Evolutionary conservation across 805 yeast genomes (phyloP).

Genomic region (Barnettozyma californica): DNA sequence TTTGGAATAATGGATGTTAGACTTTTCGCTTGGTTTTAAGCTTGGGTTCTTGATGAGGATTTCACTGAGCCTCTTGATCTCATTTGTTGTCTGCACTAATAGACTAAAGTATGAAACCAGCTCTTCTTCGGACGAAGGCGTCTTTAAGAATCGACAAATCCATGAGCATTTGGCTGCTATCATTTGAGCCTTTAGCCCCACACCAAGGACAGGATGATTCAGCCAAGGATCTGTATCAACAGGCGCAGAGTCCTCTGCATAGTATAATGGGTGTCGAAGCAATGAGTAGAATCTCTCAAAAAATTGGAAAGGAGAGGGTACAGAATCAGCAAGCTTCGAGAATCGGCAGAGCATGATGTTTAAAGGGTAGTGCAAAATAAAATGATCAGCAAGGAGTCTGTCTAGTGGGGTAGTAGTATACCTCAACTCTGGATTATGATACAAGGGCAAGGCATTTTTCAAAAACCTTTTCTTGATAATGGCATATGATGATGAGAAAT

Average conservation of each 20-base stretch:
- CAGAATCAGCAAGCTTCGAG: constrained; percentile 15
- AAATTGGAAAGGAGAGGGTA: constrained; percentile 24
- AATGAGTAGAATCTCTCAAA: constrained; percentile 16
- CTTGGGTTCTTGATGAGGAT: not conserved
- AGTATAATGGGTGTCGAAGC: constrained; percentile 10
- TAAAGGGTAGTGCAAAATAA: constrained; percentile 21
- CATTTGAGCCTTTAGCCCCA: constrained; percentile 16
- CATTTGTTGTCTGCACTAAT: not conserved
- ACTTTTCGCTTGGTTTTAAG: constrained; percentile 10
- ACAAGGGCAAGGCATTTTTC: constrained; percentile 1
- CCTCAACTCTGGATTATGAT: not conserved
- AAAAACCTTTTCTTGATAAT: constrained; percentile 22
- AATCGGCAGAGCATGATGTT: constrained; percentile 24
- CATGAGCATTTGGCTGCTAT: constrained; percentile 20
- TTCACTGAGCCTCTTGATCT: not conserved
- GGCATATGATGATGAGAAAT: constrained; percentile 23
- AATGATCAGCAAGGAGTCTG: constrained; percentile 21
- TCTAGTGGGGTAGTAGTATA: constrained; percentile 15
- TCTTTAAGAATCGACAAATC: constrained; percentile 16
- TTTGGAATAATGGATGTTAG: constrained; percentile 15
- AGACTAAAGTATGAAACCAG: constrained; percentile 2
- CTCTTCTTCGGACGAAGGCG: constrained; percentile 14
- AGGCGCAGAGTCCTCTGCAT: constrained; percentile 7
- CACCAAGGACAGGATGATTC: constrained; percentile 23
- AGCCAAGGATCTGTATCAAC: constrained; percentile 16